Percentiles rank a stretch among this genome's conserved stretches.
phyloP scores from a whole-genome alignment of 2,329 filamentous ascomycete genomes.

The Cladosporium sp. region DNA sequence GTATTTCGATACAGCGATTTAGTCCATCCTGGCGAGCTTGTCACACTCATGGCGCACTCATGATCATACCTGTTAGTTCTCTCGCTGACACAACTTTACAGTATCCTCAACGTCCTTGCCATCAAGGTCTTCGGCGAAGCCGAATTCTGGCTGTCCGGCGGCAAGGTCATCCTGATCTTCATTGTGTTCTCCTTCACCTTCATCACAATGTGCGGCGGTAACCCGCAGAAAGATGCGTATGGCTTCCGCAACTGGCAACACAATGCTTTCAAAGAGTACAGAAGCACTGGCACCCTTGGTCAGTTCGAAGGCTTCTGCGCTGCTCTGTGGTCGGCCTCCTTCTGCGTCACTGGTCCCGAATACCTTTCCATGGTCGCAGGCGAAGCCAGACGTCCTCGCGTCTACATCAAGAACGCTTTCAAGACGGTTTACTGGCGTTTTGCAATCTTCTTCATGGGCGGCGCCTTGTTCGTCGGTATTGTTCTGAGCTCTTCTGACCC shows the following conservation, averaged over 20 bases:
- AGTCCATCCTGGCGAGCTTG: neutral
- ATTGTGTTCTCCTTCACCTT: conserved; percentile 46
- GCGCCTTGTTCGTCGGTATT: conserved; percentile 49
- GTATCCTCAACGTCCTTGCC: conserved; percentile 47
- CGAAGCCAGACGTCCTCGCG: conserved; percentile 49
- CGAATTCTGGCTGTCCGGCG: conserved; percentile 55
- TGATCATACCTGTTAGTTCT: neutral
- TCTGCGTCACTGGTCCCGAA: conserved; percentile 43
- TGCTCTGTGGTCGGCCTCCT: conserved; percentile 29
- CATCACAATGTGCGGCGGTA: conserved; percentile 35
- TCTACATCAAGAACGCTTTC: conserved; percentile 50
- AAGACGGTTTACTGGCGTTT: conserved; percentile 52
- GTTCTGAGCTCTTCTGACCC: conserved; percentile 39
- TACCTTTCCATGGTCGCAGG: conserved; percentile 54
- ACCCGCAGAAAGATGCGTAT: conserved; percentile 36
- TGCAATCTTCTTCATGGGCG: conserved; percentile 50
- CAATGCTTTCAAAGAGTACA: conserved; percentile 30
- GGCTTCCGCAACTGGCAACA: conserved; percentile 50
- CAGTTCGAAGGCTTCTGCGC: conserved; percentile 41
- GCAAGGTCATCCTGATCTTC: conserved; percentile 51
- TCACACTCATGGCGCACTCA: no score
- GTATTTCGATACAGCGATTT: neutral
- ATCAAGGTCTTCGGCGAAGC: conserved; percentile 49
- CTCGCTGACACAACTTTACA: conserved; percentile 10
- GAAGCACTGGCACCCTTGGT: conserved; percentile 31